Evolutionary conservation across 1,139 yeast genomes (phyloP), one percentile per base, ranked within the genome.

Genomic region (Candida tunisiensis): DNA sequence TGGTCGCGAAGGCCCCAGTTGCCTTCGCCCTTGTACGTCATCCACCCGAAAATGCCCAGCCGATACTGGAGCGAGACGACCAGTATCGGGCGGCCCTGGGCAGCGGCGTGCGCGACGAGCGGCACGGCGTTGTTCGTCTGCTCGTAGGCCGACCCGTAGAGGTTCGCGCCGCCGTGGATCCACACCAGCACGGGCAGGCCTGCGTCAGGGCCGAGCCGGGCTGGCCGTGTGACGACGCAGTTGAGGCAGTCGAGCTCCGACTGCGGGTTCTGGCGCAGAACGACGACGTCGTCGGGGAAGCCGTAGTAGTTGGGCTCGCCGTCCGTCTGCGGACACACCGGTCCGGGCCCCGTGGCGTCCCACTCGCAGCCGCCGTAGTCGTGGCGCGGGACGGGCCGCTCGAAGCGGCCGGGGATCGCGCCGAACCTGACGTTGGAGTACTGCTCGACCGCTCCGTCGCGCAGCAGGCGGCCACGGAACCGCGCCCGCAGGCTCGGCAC

Each of bases 1-100:
- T 53, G 59, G 33, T 62, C 68, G 51, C 56, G 53, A 27, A 58
- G 44, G 4, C 62, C 62, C 26, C 51, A 50, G 34, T 59, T 59
- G 3, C 55, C 42, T 25, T 33, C 36, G 31, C 31, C 42, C 24
- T 41, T 34, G 9, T 41, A 36, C 7, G 57, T 41, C n/a, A 57
- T 37, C 35, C 56, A 59, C 2, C 63, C 64, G 32, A 57, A 51
- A 22, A 53, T 40, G 25, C 57, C 55, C 20, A 58, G 40, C 24
- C 64, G 40, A 35, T 56, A 59, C 13, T 56, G 60, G 6, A 56
- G 48, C 4, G 51, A 38, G 4, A 58, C 60, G 7, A 58, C 39
- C 24, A 58, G 49, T 27, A 47, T 33, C n/a, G 49, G 52, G 27
- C 31, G 33, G 5, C 36, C 41, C 3, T 33, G 34, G 7, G 25